A percentile compares a stretch with the other conserved stretches of the same genome.
phyloP scores from a whole-genome alignment of 164 flowering plant genomes.

The Stephania cephalantha region DNA sequence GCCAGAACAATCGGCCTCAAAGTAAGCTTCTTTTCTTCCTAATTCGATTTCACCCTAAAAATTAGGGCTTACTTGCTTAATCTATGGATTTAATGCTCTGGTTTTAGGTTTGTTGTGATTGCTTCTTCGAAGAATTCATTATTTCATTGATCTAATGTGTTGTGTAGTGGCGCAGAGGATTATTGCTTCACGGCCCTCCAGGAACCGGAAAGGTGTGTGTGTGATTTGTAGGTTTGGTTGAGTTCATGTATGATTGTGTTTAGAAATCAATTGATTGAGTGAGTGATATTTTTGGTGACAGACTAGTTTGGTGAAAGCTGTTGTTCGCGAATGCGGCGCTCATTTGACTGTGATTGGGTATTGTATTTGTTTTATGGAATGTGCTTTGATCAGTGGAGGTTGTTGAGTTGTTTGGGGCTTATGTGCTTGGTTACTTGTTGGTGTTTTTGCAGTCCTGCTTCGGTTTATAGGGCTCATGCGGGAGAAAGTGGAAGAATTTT shows the following conservation, averaged over 20 bases:
- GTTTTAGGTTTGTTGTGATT: too few relatives aligned
- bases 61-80: too few relatives aligned
- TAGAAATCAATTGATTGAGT: not conserved
- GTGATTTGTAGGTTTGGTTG: not conserved
- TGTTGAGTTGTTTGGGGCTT: not conserved
- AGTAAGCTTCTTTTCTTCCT: conserved; percentile 25
- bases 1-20: conserved; percentile 60
- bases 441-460: conserved; percentile 55
- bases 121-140: too few relatives aligned
- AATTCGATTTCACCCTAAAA: not conserved
- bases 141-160: conserved; percentile 2
- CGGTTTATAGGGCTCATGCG: conserved; percentile 79
- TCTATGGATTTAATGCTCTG: not conserved
- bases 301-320: conserved; percentile 97
- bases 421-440: not conserved
- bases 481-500: conserved; percentile 88
- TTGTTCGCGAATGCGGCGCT: conserved; percentile 80
- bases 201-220: conserved; percentile 98
- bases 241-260: not conserved
- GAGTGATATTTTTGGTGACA: conserved; percentile 20
- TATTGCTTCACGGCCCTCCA: conserved; percentile 90
- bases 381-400: not conserved
- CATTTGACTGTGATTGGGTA: conserved; percentile 79
- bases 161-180: conserved; percentile 81
- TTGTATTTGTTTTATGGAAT: not conserved